Base-by-base conservation (phyloP, 1,139 yeast species). In the Cylindricascospora bacillispora region DNA sequence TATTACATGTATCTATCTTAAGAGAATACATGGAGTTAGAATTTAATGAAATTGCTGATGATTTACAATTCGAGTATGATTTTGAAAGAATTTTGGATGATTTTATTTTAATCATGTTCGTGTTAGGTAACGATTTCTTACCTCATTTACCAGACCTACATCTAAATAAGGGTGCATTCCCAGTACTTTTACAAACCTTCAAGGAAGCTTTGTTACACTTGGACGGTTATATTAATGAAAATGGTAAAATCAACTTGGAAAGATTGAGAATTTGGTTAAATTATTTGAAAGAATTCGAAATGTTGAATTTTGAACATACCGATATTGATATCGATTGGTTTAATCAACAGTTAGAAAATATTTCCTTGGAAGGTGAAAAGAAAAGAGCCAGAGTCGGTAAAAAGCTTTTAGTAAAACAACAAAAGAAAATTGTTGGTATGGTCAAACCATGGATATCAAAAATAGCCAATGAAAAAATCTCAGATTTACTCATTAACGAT, bases 131-230 rank as follows among this genome's bases (percentile, higher is more conserved):
- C 52, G 99, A 92, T 67, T 92, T 92, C 72, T 68, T 92, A 49
- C 98, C 99, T n/a, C 83, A 89, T 52, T 67, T 92, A 45, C 98
- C 99, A 1, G 94, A 86, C 54, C 64, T 92, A 47, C 85, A 82
- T 54, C 70, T 92, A 45, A 86, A 85, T 51, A 89, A 86, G 46
- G 97, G 97, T 44, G 98, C 98, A 1, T 79, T 92, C 60, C 95
- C 97, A 10, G 68, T 85, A 24, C 67, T 92, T 46, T 64, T 89
- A 44, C 81, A 77, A 40, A 79, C 95, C 10, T 89, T 92, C 60
- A 89, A 85, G 51, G 76, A 76, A 47, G 73, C 86, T 14, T 64
- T 89, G 48, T 67, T 69, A 41, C 69, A 68, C 37, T 61, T 75
- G 34, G 93, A 82, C 52, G 95, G 94, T 6, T 89, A 92, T 47